Percentiles rank a stretch among this genome's conserved stretches.
phyloP scores from a whole-genome alignment of 2,329 filamentous ascomycete species.

The Aureobasidium sp. region DNA sequence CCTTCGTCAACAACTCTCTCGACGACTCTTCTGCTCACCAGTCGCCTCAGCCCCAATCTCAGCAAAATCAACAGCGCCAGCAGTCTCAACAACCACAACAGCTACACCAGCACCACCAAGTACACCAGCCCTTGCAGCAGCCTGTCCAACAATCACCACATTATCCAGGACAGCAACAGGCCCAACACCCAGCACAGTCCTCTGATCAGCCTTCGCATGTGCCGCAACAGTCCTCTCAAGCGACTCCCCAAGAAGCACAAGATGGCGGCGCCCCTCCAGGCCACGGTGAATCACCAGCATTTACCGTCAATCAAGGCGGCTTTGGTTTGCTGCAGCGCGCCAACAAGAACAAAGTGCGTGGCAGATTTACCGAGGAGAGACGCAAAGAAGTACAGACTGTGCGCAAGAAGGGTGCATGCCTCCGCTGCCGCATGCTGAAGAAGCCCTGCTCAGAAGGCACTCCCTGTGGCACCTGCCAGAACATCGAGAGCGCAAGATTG shows the following conservation, averaged over 20 bases:
- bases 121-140: slow-evolving; percentile 21
- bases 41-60: not conserved
- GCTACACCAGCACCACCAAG: slow-evolving; percentile 8
- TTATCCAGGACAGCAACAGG: not conserved
- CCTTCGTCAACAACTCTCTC: slow-evolving; percentile 6
- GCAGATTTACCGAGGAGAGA: slow-evolving; percentile 49
- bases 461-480: slow-evolving; percentile 52
- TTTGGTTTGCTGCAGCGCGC: slow-evolving; percentile 24
- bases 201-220: not conserved
- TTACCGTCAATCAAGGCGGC: slow-evolving; percentile 28
- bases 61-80: not conserved
- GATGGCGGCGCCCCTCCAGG: not conserved
- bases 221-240: not conserved
- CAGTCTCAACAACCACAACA: not conserved
- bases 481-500: slow-evolving; percentile 53
- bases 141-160: slow-evolving; percentile 21
- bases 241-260: not conserved
- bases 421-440: slow-evolving; percentile 58
- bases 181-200: slow-evolving; percentile 9
- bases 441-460: slow-evolving; percentile 56
- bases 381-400: slow-evolving; percentile 54
- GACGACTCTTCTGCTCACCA: not conserved
- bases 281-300: slow-evolving; percentile 23
- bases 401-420: slow-evolving; percentile 53
- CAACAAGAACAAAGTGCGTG: slow-evolving; percentile 43